Conservation (phyloP, 495 filamentous ascomycete species). For the Mycothermus thermophilus region DNA sequence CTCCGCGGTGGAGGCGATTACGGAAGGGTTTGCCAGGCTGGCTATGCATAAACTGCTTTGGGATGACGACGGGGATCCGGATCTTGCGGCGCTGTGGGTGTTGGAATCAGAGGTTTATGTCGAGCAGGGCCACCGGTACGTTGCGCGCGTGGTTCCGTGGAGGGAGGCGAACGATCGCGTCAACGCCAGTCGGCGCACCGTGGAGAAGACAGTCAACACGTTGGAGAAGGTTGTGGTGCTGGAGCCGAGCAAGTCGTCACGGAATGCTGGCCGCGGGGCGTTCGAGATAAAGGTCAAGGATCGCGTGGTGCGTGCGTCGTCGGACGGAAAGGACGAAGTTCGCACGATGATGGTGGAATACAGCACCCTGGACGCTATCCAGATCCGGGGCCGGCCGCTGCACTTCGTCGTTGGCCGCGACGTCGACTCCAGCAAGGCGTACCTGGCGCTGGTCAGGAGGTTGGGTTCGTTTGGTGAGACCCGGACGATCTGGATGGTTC, state of each 20-base stretch:
- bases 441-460: constrained; percentile 17
- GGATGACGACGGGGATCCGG: not conserved
- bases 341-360: constrained; percentile 25
- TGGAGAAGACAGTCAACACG: constrained; percentile 19
- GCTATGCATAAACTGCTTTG: not conserved
- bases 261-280: not conserved
- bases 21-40: constrained; percentile 19
- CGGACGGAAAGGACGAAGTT: not conserved
- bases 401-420: constrained; percentile 24
- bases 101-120: constrained; percentile 28
- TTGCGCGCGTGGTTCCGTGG: constrained; percentile 29
- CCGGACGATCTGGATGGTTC: not conserved
- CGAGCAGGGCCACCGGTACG: constrained; percentile 14
- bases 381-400: not conserved
- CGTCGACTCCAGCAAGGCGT: constrained; percentile 6
- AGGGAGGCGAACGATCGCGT: constrained; percentile 22
- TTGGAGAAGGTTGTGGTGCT: constrained; percentile 18
- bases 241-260: constrained; percentile 2
- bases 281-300: constrained; percentile 9
- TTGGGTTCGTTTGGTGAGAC: constrained; percentile 20
- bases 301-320: not conserved
- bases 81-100: constrained; percentile 13
- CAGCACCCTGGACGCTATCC: constrained; percentile 21
- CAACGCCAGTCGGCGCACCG: constrained; percentile 25
- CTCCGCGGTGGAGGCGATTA: constrained; percentile 8